Evolutionary conservation across 768 basidiomycete genomes (phyloP).

Genomic region (Candolleomyces efflorescens): DNA sequence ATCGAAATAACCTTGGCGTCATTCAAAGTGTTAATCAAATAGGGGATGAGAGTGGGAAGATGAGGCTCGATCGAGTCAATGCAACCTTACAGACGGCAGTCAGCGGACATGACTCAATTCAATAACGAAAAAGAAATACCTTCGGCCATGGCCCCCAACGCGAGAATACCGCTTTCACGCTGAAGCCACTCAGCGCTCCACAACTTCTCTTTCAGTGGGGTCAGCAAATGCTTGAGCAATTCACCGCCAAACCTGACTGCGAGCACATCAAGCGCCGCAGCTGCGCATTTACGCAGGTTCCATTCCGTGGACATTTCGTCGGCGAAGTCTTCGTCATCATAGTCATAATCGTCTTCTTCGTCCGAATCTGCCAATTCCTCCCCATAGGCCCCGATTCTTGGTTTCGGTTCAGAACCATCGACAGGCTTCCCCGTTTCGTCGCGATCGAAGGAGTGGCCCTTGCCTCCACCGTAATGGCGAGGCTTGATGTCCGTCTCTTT

Average conservation of each 20-base stretch:
- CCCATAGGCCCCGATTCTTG: constrained; percentile 62
- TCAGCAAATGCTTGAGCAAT: constrained; percentile 81
- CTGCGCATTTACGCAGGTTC: constrained; percentile 98
- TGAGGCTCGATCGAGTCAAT: constrained; percentile 96
- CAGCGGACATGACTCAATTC: too few species aligned
- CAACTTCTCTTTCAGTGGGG: constrained; percentile 87
- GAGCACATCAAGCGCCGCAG: constrained; percentile 94
- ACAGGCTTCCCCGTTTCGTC: constrained; percentile 45
- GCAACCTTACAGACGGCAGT: constrained; percentile 57
- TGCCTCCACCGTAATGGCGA: constrained; percentile 82
- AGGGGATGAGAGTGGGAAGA: constrained; percentile 88
- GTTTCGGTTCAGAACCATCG: constrained; percentile 29
- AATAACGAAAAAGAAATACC: constrained; percentile 44
- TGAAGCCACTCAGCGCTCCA: constrained; percentile 94
- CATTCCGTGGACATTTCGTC: constrained; percentile 98
- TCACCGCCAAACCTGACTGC: constrained; percentile 92
- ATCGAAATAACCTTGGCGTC: constrained; percentile 75
- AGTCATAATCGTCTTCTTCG: constrained; percentile 84
- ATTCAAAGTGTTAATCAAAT: constrained; percentile 84
- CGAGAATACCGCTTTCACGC: constrained; percentile 92
- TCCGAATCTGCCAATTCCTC: constrained; percentile 82
- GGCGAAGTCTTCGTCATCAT: constrained; percentile 88
- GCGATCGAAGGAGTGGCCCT: constrained; percentile 81
- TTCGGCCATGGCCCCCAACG: constrained; percentile 97
- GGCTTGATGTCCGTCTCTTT: constrained; percentile 97